phyloP scores from a whole-genome alignment of 2,329 filamentous ascomycete genomes.

The Cytospora piceicola region DNA sequence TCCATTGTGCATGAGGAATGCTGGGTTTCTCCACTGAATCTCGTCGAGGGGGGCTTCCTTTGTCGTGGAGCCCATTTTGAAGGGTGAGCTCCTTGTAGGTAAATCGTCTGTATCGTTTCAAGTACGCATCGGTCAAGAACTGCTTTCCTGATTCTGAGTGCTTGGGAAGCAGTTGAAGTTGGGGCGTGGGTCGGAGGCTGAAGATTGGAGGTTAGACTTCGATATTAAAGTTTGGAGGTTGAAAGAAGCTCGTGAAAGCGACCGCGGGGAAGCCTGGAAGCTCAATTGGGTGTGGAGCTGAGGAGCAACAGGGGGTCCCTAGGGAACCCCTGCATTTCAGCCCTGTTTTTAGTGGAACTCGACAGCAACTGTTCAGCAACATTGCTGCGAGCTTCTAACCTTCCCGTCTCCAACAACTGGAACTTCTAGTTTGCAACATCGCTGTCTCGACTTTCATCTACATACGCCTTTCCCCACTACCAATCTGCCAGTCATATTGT shows the following conservation, averaged over 20 bases:
- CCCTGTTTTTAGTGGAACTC: constrained; percentile 3
- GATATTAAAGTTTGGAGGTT: neutral
- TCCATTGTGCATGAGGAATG: constrained; percentile 53
- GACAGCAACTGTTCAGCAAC: no score
- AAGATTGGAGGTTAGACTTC: neutral
- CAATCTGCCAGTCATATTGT: neutral
- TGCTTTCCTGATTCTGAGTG: neutral
- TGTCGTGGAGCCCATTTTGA: constrained; percentile 46
- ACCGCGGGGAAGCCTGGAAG: neutral
- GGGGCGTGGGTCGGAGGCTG: neutral
- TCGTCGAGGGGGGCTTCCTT: constrained; percentile 64
- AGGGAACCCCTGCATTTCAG: constrained; percentile 6
- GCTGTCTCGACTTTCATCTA: neutral
- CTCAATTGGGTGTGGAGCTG: constrained; percentile 1
- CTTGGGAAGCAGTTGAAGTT: constrained; percentile 9
- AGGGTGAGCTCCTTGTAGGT: constrained; percentile 3
- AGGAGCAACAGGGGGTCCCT: constrained; percentile 2
- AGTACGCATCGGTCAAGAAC: neutral
- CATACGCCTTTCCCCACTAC: neutral
- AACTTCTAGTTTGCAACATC: neutral
- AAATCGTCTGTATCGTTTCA: neutral
- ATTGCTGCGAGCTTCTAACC: neutral
- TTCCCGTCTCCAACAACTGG: constrained; percentile 2
- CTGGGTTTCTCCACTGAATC: constrained; percentile 66
- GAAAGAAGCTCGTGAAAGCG: neutral